These are phyloP conservation scores for Pseudodiploospora longispora DNA, from an alignment of 2,329 filamentous ascomycete genomes.

Conservation along the genomic window DNA sequence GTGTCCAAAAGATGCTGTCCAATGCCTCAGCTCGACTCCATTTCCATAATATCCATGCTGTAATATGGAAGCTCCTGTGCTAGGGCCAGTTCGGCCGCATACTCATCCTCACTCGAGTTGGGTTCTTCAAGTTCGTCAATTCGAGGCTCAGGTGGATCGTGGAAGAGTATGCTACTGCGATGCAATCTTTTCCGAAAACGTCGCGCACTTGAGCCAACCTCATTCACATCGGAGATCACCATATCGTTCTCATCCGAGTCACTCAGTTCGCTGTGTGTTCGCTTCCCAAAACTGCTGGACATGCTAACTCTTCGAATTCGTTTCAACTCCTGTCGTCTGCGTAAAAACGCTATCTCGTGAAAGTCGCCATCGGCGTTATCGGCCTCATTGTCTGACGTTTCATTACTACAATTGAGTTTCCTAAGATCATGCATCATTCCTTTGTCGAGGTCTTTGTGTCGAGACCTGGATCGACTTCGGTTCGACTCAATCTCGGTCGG, in stretches of 20 bases:
- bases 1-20: too few species aligned
- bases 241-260: conserved; percentile 38
- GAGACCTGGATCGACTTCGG: conserved; percentile 32
- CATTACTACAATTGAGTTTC: conserved; percentile 38
- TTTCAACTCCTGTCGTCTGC: conserved; percentile 33
- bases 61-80: conserved; percentile 44
- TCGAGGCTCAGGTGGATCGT: conserved; percentile 40
- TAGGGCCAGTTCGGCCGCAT: conserved; percentile 31
- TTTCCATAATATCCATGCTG: conserved; percentile 42
- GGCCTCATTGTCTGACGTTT: conserved; percentile 28
- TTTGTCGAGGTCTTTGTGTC: conserved; percentile 30
- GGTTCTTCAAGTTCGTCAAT: conserved; percentile 49
- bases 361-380: conserved; percentile 26
- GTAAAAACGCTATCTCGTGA: conserved; percentile 32
- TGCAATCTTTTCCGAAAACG: conserved; percentile 39
- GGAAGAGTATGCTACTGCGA: conserved; percentile 39
- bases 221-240: conserved; percentile 30
- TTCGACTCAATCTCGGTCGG: conserved; percentile 41
- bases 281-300: conserved; percentile 47
- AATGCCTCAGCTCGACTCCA: conserved; percentile 28
- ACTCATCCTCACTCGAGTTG: conserved; percentile 38
- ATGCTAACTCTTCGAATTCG: conserved; percentile 40
- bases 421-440: conserved; percentile 36
- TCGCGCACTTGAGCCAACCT: conserved; percentile 39
- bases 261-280: conserved; percentile 46